These are phyloP conservation scores for Podaxis sp. DNA, from an alignment of 768 basidiomycete species.

Conservation along the genomic window DNA sequence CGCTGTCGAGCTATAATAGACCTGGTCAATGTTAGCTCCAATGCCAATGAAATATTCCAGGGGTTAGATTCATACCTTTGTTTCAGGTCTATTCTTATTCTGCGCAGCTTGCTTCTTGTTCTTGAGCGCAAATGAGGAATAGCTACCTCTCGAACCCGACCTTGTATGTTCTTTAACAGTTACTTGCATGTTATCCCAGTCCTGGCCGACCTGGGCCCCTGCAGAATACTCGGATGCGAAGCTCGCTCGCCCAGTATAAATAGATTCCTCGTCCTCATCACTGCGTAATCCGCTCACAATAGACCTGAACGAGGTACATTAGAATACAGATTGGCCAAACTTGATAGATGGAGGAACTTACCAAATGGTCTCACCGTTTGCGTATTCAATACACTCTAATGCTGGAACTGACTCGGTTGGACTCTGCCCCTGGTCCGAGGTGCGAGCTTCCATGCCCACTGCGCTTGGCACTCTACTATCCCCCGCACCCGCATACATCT, in stretches of 20 bases:
- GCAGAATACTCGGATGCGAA: slow-evolving; percentile 74
- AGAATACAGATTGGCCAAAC: slow-evolving; percentile 16
- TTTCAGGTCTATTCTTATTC: slow-evolving; percentile 68
- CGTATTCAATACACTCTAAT: slow-evolving; percentile 77
- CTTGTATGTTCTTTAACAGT: slow-evolving; percentile 76
- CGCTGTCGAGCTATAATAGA: slow-evolving; percentile 72
- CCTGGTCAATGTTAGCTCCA: slow-evolving; percentile 37
- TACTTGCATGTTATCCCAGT: slow-evolving; percentile 60
- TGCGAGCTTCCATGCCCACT: slow-evolving; percentile 34
- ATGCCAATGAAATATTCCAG: slow-evolving; percentile 27
- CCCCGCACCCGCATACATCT: slow-evolving; percentile 71
- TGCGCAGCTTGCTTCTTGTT: slow-evolving; percentile 47
- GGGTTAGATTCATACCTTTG: slow-evolving; percentile 57
- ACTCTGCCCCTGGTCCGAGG: slow-evolving; percentile 27
- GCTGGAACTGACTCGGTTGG: slow-evolving; percentile 56
- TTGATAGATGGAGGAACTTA: slow-evolving; percentile 32
- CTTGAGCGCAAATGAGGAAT: slow-evolving; percentile 58
- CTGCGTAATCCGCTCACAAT: slow-evolving; percentile 78
- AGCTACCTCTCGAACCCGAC: slow-evolving; percentile 66
- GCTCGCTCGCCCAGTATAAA: slow-evolving; percentile 66
- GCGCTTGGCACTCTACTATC: slow-evolving; percentile 46
- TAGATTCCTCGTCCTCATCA: slow-evolving; percentile 70
- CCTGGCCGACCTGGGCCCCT: slow-evolving; percentile 39
- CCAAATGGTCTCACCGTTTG: slow-evolving; percentile 90
- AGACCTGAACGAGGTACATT: slow-evolving; percentile 46